These are phyloP conservation scores for Diplocarpon mali DNA, from an alignment of 2,329 filamentous ascomycete species.

Conservation along the genomic window DNA sequence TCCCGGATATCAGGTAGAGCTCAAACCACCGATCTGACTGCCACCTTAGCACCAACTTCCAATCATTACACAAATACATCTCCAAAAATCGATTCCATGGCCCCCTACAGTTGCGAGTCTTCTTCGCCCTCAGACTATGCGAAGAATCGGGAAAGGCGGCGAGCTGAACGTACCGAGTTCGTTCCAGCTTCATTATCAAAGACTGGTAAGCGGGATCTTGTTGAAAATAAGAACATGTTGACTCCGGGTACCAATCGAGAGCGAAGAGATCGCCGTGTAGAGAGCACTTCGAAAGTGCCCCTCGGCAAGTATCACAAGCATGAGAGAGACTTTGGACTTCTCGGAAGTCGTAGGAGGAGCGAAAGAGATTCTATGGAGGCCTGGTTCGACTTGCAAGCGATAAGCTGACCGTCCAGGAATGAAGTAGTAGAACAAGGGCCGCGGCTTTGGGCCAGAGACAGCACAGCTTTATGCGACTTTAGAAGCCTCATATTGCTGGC, in stretches of 20 bases:
- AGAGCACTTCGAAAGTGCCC: neutral
- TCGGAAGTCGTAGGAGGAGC: neutral
- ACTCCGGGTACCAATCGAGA: neutral
- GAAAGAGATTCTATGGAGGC: neutral
- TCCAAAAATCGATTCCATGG: neutral
- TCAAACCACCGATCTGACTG: neutral
- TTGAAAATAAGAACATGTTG: neutral
- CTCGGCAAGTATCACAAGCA: conserved; percentile 1
- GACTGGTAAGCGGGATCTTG: neutral
- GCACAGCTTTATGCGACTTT: too few species aligned
- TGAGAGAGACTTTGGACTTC: conserved; percentile 4
- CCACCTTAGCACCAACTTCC: neutral
- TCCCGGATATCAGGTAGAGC: neutral
- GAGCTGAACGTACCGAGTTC: neutral
- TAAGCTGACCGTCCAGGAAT: neutral
- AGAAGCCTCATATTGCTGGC: too few species aligned
- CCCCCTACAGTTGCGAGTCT: neutral
- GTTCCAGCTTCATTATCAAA: neutral
- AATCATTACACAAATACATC: neutral
- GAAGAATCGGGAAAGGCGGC: conserved; percentile 1
- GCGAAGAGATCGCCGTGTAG: neutral
- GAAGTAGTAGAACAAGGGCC: neutral
- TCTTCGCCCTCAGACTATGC: neutral
- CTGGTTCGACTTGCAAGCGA: neutral
- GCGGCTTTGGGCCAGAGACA: too few species aligned